Conservation (phyloP, 2,329 filamentous ascomycete species). For the Nigrospora osmanthi region DNA sequence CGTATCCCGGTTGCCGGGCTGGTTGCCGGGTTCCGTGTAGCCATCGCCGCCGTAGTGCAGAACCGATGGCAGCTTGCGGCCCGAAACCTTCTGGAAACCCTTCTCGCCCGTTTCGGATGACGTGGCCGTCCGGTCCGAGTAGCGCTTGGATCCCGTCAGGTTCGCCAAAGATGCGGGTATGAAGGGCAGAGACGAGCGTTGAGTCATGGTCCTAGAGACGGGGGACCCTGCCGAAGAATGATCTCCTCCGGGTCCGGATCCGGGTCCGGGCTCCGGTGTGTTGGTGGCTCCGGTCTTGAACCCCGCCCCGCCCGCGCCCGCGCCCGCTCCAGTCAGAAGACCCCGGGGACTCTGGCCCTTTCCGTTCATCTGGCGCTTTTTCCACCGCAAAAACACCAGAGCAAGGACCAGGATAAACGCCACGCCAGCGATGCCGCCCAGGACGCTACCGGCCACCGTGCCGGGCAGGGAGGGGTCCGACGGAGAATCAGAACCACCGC, state of each 20-base stretch:
- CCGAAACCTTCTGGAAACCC: slow-evolving; percentile 58
- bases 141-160: slow-evolving; percentile 31
- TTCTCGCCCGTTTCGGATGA: slow-evolving; percentile 36
- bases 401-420: slow-evolving; percentile 48
- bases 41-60: slow-evolving; percentile 56
- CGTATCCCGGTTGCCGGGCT: slow-evolving; percentile 29
- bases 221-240: slow-evolving; percentile 6
- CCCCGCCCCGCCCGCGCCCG: slow-evolving; percentile 12
- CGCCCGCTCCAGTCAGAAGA: slow-evolving; percentile 20
- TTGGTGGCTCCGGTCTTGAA: neutral
- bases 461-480: slow-evolving; percentile 16
- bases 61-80: slow-evolving; percentile 56
- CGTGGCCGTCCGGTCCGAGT: slow-evolving; percentile 19
- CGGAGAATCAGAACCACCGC: slow-evolving; percentile 10
- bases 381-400: slow-evolving; percentile 46
- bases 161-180: slow-evolving; percentile 41
- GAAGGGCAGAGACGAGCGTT: slow-evolving; percentile 33
- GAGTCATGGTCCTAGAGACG: slow-evolving; percentile 30
- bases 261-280: slow-evolving; percentile 8
- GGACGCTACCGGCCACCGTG: slow-evolving; percentile 45
- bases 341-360: slow-evolving; percentile 21
- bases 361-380: slow-evolving; percentile 38
- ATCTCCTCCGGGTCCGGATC: slow-evolving; percentile 5
- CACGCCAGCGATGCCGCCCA: slow-evolving; percentile 50
- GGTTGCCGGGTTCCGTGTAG: slow-evolving; percentile 41